These are phyloP conservation scores for Flaveria brownii DNA, from an alignment of 129 eudicot species.

Conservation along the genomic window DNA sequence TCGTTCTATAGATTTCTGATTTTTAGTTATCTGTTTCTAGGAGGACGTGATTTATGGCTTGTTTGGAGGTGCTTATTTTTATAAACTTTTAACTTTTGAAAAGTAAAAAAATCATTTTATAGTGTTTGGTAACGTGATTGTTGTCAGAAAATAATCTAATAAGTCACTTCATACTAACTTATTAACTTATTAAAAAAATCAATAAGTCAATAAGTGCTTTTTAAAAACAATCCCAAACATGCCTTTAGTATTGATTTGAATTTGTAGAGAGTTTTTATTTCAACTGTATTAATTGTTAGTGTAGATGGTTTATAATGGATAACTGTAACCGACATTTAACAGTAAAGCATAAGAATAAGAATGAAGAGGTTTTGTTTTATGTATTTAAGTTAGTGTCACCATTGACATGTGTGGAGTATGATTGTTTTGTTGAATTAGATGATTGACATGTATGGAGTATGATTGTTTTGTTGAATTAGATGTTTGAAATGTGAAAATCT, in stretches of 20 bases:
- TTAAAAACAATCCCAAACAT: too few species aligned
- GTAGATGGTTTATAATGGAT: too few species aligned
- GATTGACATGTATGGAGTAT: background rate
- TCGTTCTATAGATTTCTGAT: background rate
- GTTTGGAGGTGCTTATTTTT: too few species aligned
- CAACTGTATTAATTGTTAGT: background rate
- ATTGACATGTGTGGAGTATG: too few species aligned
- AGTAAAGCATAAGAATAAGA: background rate
- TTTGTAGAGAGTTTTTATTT: background rate
- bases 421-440: too few species aligned
- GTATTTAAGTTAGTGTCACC: background rate
- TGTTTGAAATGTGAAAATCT: background rate
- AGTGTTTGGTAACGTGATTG: too few species aligned
- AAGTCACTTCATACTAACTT: too few species aligned
- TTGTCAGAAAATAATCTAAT: too few species aligned
- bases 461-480: background rate
- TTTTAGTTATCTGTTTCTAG: background rate
- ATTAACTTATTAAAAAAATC: too few species aligned
- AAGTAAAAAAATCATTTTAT: too few species aligned
- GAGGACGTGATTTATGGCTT: background rate
- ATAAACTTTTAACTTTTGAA: too few species aligned
- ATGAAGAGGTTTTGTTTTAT: background rate
- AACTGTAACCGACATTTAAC: background rate
- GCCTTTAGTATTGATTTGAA: background rate
- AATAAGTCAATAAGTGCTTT: too few species aligned